A percentile compares a stretch with the other conserved stretches of the same genome.
Evolutionary conservation across 352 stramenopile genomes (phyloP).

Genomic region (Thalassiosira exigua): DNA sequence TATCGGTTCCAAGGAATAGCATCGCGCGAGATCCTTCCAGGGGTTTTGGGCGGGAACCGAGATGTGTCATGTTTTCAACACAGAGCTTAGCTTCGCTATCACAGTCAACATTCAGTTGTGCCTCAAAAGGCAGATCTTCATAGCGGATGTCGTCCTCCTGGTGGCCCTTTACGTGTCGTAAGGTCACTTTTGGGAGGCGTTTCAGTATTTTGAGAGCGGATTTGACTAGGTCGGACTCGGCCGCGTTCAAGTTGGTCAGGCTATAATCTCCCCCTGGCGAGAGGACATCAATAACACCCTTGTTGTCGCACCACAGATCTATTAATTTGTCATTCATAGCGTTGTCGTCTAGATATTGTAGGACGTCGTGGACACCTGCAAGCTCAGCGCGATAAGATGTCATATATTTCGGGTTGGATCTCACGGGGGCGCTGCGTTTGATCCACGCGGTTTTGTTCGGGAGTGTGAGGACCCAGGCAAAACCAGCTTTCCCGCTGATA

Average conservation of each 20-base stretch:
- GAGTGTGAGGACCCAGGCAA: not conserved
- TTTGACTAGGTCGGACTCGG: not conserved
- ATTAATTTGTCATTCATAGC: not conserved
- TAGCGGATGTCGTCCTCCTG: not conserved
- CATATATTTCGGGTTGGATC: conserved; percentile 11
- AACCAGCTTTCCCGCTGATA: not conserved
- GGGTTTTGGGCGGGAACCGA: not conserved
- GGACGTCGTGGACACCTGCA: not conserved
- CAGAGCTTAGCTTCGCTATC: conserved; percentile 5
- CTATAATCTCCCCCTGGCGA: not conserved
- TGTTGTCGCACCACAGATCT: conserved; percentile 1
- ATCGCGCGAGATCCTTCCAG: not conserved
- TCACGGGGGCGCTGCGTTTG: not conserved
- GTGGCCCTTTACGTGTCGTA: not conserved
- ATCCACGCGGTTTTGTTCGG: not conserved
- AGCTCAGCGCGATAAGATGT: conserved; percentile 7
- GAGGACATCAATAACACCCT: conserved; percentile 5
- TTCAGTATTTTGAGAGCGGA: not conserved
- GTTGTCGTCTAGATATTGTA: not conserved
- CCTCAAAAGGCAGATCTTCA: conserved; percentile 2
- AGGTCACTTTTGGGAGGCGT: not conserved
- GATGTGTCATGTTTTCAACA: not conserved
- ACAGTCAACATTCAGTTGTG: conserved; percentile 9
- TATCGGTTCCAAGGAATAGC: conserved; percentile 7
- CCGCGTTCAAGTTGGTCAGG: not conserved